Evolutionary conservation across 2,329 filamentous ascomycete species (phyloP), one percentile per base, ranked within the genome.

Genomic region (Penicillium sp.): DNA sequence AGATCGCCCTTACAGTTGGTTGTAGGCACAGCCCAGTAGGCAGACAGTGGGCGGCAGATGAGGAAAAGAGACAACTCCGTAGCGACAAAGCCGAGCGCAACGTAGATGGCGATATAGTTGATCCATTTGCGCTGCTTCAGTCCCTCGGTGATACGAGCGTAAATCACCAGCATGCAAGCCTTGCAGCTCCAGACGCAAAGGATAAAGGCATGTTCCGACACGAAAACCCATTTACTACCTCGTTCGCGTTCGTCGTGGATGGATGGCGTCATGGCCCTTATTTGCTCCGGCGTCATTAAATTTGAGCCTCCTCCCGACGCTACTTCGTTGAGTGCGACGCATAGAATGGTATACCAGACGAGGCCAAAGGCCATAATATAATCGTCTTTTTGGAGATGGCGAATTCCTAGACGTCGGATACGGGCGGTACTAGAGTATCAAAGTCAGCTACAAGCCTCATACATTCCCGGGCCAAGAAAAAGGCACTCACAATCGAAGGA

Each of bases 181-280:
- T 81, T 82, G 54, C 78, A 69, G 13, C 72, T 62, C 78, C 78
- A 82, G 28, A 73, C 63, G 3, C 66, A 64, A n/a, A 81, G 70
- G 15, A 84, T 71, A 70, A 87, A 85, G 59, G 78, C 76, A 65
- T 84, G 74, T 56, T 86, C 82, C 2, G 80, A 78, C 7, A 83
- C 76, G 32, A 84, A 71, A 0, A 84, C 81, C 70, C 81, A 77
- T 72, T 85, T 85, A 40, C 80, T 83, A 9, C 82, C 82, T 32
- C 64, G 68, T 0, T 70, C 62, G 42, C 80, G 70, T 28, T 72
- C 67, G 3, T 54, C 58, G 41, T 76, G 72, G 31, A 71, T 72
- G 0, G 68, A 53, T 0, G 75, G 70, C 0, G 80, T 81, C 42
- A 84, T 67, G 3, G 62, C 53, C 0, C 65, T 59, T 0, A 67